phyloP scores from a whole-genome alignment of 2,329 filamentous ascomycete species.

The Madurella mycetomatis region DNA sequence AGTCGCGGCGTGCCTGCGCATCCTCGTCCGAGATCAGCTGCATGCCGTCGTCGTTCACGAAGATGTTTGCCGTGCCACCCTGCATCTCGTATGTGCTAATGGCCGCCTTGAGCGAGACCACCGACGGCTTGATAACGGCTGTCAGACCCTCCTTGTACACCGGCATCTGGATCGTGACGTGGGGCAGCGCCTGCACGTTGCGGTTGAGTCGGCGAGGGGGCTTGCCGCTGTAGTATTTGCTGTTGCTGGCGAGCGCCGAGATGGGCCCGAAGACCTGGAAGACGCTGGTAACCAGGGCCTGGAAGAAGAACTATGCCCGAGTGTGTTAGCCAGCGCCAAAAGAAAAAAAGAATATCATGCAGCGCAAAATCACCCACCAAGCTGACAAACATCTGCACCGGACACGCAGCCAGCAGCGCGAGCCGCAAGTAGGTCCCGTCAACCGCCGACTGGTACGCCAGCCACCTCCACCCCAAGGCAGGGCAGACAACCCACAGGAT shows the following conservation, averaged over 20 bases:
- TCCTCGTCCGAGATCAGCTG: constrained; percentile 52
- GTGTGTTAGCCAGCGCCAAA: not conserved
- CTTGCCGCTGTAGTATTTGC: constrained; percentile 42
- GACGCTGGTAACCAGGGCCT: constrained; percentile 45
- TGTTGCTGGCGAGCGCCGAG: constrained; percentile 41
- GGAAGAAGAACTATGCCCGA: constrained; percentile 42
- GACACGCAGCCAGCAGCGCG: constrained; percentile 47
- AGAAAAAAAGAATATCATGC: no score
- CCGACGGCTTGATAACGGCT: constrained; percentile 51
- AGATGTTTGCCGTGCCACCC: constrained; percentile 64
- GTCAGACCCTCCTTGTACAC: constrained; percentile 47
- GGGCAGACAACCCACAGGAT: constrained; percentile 49
- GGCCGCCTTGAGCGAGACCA: constrained; percentile 52
- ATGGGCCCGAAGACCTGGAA: constrained; percentile 50
- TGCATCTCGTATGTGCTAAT: constrained; percentile 57
- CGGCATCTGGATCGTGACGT: constrained; percentile 47
- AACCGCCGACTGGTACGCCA: constrained; percentile 51
- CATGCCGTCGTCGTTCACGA: constrained; percentile 66
- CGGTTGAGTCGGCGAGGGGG: constrained; percentile 35
- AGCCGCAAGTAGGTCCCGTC: constrained; percentile 52
- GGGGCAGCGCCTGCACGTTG: constrained; percentile 40
- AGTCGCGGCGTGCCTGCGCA: constrained; percentile 46
- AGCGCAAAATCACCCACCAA: constrained; percentile 34
- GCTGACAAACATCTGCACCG: constrained; percentile 56
- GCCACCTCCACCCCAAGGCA: constrained; percentile 50